Base-by-base conservation (phyloP, 1,284 basidiomycete genomes). In the Inonotus hispidus region DNA sequence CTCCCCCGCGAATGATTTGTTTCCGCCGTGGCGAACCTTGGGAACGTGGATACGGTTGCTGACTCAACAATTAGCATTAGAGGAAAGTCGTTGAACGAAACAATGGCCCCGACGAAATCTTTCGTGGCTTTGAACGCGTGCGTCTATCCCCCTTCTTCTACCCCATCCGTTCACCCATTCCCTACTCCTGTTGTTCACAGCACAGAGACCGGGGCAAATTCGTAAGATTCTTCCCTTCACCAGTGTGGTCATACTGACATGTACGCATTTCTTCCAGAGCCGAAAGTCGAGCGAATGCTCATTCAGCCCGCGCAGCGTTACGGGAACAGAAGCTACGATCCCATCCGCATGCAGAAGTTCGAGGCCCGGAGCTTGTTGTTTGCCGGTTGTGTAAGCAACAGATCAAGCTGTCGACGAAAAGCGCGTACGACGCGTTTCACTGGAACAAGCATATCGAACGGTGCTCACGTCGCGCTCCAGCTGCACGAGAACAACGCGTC, bases 391-490 rank as follows among this genome's bases (percentile, higher is more conserved):
- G 87, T 69, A 74, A 75, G 27, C 71, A 68, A 23, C 71, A 72
- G 6, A 87, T 90, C 72, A 87, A 87, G 71, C 79, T 90, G 21
- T 89, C 87, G 2, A 70, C 75, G 11, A 88, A 88, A 71, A 85
- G 83, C 70, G 73, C 74, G 21, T 90, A 79, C 66, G 87, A 90
- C 67, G 76, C 77, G 19, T 81, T 80, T 66, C 87, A 90, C 69
- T 90, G 87, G 87, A 69, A 73, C 47, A 83, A 79, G 65, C 86
- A 88, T 67, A 77, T 80, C 16, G 75, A 76, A 43, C 77, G 85
- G 25, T 88, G 86, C 68, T 46, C 53, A 11, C 53, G 59, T 45
- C 53, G 47, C 11, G 50, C 59, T 3, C 59, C 59, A 13, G 59
- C 53, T 21, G 41, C 39, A 13, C 59, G 59, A 16, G 53, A 32